phyloP scores from a whole-genome alignment of 345 rosid genomes.

The Cardiospermum halicacabum region DNA sequence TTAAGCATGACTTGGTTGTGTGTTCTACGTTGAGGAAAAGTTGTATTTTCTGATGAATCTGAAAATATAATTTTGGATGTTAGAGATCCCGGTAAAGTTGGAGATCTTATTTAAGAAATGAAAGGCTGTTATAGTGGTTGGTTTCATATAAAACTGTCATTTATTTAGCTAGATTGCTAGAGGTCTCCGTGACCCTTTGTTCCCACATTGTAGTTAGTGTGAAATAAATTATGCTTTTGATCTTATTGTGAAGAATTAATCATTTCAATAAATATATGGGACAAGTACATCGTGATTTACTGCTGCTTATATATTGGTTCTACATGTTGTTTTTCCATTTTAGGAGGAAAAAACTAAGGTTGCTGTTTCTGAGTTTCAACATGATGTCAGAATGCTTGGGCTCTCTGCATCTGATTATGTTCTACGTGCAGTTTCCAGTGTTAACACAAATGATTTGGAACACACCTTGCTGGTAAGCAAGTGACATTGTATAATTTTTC shows the following conservation, averaged over 20 bases:
- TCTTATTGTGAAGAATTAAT: background rate
- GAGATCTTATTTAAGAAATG: too few relatives aligned
- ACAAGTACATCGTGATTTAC: background rate
- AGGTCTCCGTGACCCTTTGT: too few relatives aligned
- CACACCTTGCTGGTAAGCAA: constrained; percentile 75
- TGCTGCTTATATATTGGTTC: background rate
- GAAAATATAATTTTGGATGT: too few relatives aligned
- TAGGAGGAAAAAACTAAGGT: constrained; percentile 77
- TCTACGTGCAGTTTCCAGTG: constrained; percentile 63
- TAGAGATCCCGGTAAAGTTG: too few relatives aligned
- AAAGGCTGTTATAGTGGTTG: too few relatives aligned
- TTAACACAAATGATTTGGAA: constrained; percentile 81
- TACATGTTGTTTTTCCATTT: constrained; percentile 12
- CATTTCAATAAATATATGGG: background rate
- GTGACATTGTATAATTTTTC: background rate
- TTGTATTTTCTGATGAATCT: too few relatives aligned
- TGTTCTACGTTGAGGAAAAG: too few relatives aligned
- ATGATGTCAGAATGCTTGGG: constrained; percentile 67
- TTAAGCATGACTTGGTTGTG: too few relatives aligned
- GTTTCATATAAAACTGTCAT: too few relatives aligned
- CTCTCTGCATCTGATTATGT: constrained; percentile 75
- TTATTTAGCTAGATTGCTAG: too few relatives aligned
- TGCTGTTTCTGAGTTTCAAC: constrained; percentile 46
- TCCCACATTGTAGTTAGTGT: too few relatives aligned
- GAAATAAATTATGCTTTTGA: background rate